Base-by-base conservation (phyloP, 495 filamentous ascomycete species). In the Thozetella sp. region DNA sequence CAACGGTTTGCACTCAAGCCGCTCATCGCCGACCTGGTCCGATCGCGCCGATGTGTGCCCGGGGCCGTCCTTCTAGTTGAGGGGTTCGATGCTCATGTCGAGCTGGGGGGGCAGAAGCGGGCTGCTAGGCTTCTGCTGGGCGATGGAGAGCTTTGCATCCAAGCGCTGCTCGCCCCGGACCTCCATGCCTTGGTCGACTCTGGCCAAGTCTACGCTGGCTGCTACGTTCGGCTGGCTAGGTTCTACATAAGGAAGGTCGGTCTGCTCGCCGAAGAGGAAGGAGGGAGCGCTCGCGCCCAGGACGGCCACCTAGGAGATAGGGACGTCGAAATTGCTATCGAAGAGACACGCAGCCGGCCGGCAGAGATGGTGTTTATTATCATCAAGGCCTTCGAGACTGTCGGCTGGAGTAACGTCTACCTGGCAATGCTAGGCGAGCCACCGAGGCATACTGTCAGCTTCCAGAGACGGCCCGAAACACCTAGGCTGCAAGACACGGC, bases 31-130 rank as follows among this genome's bases (percentile, higher is more conserved):
- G 69, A 75, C 53, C 75, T 81, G 20, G 63, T 80, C 17, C 68
- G 71, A 52, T 76, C 75, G 22, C 56, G 67, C 19, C 67, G 65
- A 48, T 78, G 72, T 54, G 55, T 76, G 4, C 73, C 73, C 0
- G 72, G 73, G 20, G 77, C 76, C 0, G 53, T 80, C 20, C 78
- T 81, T 19, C 66, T 81, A 0, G 75, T 81, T 57, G 79, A 81
- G 63, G 64, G 59, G 25, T 58, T 80, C 45, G 75, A 80, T 12
- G 26, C 56, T 19, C 4, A 61, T 56, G 1, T 75, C 48, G 12
- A 57, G 34, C 46, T 73, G 56, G 6, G 55, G 58, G 23, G 30
- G 20, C 54, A 63, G 61, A 65, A 63, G 63, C 65, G 70, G 19
- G 61, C 68, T 4, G 54, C 77, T 4, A 57, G 72, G 4, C 26